Percentiles rank a stretch among this genome's conserved stretches.
Conservation (phyloP, 805 yeast genomes). For the Ogataea thermomethanolica region DNA sequence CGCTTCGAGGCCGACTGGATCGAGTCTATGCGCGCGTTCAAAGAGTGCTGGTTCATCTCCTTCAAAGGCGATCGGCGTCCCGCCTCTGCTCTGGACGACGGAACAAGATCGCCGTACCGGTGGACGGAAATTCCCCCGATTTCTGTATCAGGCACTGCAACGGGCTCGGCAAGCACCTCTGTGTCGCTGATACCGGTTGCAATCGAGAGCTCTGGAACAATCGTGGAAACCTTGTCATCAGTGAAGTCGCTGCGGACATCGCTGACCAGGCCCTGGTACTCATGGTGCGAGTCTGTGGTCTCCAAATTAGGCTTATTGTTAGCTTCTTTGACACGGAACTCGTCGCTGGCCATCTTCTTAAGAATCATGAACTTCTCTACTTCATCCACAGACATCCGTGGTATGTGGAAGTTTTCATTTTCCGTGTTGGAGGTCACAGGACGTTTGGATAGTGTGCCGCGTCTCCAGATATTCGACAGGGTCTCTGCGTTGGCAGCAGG, state of each 20-base stretch:
- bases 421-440: conserved; percentile 11
- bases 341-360: conserved; percentile 32
- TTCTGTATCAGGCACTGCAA: too few relatives aligned
- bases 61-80: background rate
- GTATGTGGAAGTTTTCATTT: conserved; percentile 16
- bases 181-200: conserved; percentile 16
- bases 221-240: conserved; percentile 19
- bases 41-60: background rate
- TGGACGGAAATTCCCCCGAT: background rate
- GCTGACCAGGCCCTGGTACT: conserved; percentile 24
- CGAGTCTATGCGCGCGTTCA: conserved; percentile 1
- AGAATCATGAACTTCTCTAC: conserved; percentile 30
- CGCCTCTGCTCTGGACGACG: conserved; percentile 14
- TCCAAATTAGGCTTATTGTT: conserved; percentile 21
- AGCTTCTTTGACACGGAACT: conserved; percentile 28
- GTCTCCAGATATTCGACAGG: conserved; percentile 29
- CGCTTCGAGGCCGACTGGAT: conserved; percentile 1
- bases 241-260: conserved; percentile 13
- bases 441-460: conserved; percentile 25
- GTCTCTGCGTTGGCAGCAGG: conserved; percentile 17
- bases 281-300: conserved; percentile 13
- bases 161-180: too few relatives aligned
- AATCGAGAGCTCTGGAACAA: conserved; percentile 31
- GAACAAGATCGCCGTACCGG: conserved; percentile 22
- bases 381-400: conserved; percentile 24